Evolutionary conservation across 257 asterid genomes (phyloP).

Genomic region (Penstemon newberryi): DNA sequence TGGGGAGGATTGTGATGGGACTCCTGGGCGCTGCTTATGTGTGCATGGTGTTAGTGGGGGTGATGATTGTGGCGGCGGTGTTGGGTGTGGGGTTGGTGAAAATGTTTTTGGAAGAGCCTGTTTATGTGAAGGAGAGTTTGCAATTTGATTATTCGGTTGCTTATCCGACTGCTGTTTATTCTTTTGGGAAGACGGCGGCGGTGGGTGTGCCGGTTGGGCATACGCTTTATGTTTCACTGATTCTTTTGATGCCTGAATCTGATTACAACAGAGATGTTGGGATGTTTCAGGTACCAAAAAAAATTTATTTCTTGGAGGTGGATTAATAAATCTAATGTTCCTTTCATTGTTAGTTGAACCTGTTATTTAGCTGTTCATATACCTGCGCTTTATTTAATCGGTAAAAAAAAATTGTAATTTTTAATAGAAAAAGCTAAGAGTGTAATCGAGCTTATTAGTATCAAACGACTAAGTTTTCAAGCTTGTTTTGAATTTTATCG

Average conservation of each 20-base stretch:
- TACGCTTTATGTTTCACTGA: constrained; percentile 59
- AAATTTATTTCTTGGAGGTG: background rate
- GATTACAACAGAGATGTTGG: constrained; percentile 85
- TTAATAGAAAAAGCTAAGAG: no score
- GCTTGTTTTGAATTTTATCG: no score
- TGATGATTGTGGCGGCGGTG: constrained; percentile 45
- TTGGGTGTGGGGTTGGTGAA: constrained; percentile 65
- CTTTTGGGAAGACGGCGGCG: constrained; percentile 21
- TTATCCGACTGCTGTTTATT: constrained; percentile 60
- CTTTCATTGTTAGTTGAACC: no score
- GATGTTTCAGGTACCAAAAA: constrained; percentile 59
- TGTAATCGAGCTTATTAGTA: no score
- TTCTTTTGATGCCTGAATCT: constrained; percentile 78
- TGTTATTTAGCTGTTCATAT: no score
- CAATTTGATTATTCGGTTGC: constrained; percentile 59
- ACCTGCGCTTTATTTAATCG: no score
- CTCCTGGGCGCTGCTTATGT: constrained; percentile 69
- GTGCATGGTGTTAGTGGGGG: constrained; percentile 37
- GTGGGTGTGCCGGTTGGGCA: constrained; percentile 58
- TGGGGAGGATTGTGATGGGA: constrained; percentile 55
- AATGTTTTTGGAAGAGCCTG: constrained; percentile 69
- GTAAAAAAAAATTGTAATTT: no score
- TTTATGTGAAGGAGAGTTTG: constrained; percentile 46
- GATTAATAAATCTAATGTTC: background rate
- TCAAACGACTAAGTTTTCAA: no score